Percentiles rank a stretch among this genome's conserved stretches.
Evolutionary conservation across 140 eudicot species (phyloP).

Genomic region (Senecio squalidus): DNA sequence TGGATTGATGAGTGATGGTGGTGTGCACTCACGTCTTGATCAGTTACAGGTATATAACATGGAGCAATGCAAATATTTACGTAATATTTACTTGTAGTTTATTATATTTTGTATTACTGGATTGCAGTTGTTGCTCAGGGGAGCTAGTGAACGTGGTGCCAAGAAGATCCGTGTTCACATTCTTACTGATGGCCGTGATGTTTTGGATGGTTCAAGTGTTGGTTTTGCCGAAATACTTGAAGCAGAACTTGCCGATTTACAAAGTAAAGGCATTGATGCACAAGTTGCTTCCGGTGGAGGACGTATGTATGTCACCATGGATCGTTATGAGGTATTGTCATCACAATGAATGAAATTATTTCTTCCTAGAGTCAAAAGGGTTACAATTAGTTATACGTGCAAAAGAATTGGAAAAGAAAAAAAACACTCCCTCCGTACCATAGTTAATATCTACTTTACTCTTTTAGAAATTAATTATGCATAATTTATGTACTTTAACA

Average conservation of each 20-base stretch:
- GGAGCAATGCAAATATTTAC: neutral
- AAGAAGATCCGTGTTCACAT: conserved; percentile 86
- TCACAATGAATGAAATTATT: neutral
- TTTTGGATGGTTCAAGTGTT: conserved; percentile 90
- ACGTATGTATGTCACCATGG: conserved; percentile 97
- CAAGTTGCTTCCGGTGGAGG: conserved; percentile 98
- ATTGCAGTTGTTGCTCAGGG: conserved; percentile 77
- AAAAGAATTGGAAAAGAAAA: too few relatives aligned
- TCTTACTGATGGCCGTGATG: conserved; percentile 99
- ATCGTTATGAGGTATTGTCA: conserved; percentile 79
- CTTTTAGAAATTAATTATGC: neutral
- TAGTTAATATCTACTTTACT: neutral
- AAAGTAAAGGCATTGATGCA: conserved; percentile 85
- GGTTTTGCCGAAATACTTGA: conserved; percentile 92
- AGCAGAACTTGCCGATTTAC: conserved; percentile 58
- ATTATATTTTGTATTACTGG: neutral
- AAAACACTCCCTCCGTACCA: too few relatives aligned
- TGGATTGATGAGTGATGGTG: conserved; percentile 95
- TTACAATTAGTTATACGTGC: neutral
- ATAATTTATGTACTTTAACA: conserved; percentile 15
- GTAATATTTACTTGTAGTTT: neutral
- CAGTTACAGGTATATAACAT: conserved; percentile 64
- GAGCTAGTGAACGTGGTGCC: conserved; percentile 93
- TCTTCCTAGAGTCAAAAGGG: neutral
- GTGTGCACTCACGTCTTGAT: conserved; percentile 95